Base-by-base conservation (phyloP, 805 yeast species). In the Saturnispora dispora region DNA sequence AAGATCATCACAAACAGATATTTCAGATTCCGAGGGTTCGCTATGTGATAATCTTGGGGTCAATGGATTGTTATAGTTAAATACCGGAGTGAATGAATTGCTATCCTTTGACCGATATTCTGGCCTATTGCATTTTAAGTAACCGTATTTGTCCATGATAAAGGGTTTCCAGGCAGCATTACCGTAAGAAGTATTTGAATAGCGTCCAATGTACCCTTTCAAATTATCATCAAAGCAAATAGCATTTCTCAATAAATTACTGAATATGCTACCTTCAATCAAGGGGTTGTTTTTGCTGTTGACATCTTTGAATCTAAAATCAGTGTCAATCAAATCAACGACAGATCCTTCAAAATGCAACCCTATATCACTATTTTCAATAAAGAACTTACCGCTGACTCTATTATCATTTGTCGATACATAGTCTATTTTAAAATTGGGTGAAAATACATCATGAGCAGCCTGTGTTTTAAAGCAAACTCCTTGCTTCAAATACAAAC, bases 241-340 rank as follows among this genome's bases (percentile, higher is more conserved):
- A 18, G 56, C 51, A 44, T 65, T 66, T 46, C 69, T 52, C 23
- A 64, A 46, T 11, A 65, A 50, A 50, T 64, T 65, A 53, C 57
- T 56, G 46, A 62, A 63, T 7, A 64, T 61, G 27, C 65, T 64
- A 1, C 62, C 63, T 53, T 66, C 70, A 39, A 66, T 61, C 20
- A 58, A 55, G 22, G 55, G 46, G 33, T 58, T 60, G 35, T 50
- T 54, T 20, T 18, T 18, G 37, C n/a, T 46, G 15, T 7, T 41
- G 10, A 56, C 55, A n/a, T 60, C 55, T 7, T 50, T 30, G 32
- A 53, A 53, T 45, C 68, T 59, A 43, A 67, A 56, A 55, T 67
- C 71, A 17, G 53, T 55, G 20, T 57, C 54, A 8, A 55, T 45
- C 48, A 68, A 66, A 52, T 68, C 67, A 11, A 67, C 56, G 13